These are phyloP conservation scores for Xerocomus amazonicus DNA, from an alignment of 1,284 basidiomycete genomes.

Conservation along the genomic window DNA sequence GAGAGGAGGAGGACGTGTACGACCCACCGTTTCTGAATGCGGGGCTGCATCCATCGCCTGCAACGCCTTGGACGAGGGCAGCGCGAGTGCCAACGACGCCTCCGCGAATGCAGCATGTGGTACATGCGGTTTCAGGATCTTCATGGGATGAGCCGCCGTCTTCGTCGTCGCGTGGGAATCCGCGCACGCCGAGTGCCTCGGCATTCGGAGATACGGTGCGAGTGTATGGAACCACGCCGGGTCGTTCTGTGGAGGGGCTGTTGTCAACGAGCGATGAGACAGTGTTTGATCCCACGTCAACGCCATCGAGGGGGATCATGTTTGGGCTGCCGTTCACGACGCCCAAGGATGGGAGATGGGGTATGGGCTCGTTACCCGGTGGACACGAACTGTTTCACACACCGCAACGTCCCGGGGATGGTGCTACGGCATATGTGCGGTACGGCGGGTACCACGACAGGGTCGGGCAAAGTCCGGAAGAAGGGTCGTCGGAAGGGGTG, in stretches of 20 bases:
- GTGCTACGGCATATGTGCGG: conserved; percentile 8
- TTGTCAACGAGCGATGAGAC: conserved; percentile 31
- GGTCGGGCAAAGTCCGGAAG: conserved; percentile 20
- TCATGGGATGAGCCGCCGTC: conserved; percentile 42
- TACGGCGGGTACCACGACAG: conserved; percentile 12
- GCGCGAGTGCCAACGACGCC: conserved; percentile 45
- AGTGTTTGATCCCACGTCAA: conserved; percentile 71
- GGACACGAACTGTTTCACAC: conserved; percentile 46
- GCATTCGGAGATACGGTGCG: conserved; percentile 37
- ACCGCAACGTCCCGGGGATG: conserved; percentile 35
- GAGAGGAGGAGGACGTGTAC: conserved; percentile 31
- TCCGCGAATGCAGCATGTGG: conserved; percentile 31
- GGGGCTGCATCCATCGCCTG: conserved; percentile 50
- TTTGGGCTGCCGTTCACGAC: conserved; percentile 55
- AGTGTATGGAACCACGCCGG: conserved; percentile 44
- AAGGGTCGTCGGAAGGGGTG: conserved; percentile 11
- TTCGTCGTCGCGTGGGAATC: conserved; percentile 38
- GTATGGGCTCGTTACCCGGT: conserved; percentile 28
- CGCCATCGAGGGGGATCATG: conserved; percentile 65
- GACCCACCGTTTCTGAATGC: conserved; percentile 58
- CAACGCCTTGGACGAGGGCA: conserved; percentile 38
- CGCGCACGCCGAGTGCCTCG: conserved; percentile 46
- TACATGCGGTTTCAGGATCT: conserved; percentile 40
- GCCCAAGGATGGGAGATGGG: conserved; percentile 51
- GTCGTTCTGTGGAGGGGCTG: conserved; percentile 34